phyloP scores from a whole-genome alignment of 257 asterid genomes.

The Solanum chmielewskii region DNA sequence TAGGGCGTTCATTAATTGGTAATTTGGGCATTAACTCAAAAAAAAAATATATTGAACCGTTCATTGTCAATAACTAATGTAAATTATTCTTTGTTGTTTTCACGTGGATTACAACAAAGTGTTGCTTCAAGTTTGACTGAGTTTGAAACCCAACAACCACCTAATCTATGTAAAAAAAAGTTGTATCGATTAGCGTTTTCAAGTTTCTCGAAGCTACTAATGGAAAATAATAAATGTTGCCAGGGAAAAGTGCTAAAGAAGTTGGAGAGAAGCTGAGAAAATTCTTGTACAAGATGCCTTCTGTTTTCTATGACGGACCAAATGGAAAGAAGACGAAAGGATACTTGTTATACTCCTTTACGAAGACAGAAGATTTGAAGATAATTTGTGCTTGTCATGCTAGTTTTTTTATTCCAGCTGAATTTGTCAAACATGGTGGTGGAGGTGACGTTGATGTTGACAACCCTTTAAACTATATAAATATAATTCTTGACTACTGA shows the following conservation, averaged over 20 bases:
- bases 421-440: slow-evolving; percentile 72
- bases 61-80: slow-evolving; percentile 38
- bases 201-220: not conserved
- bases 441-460: slow-evolving; percentile 33
- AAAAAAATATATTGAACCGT: too few species aligned
- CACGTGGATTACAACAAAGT: slow-evolving; percentile 33
- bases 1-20: too few species aligned
- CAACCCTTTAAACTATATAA: slow-evolving; percentile 63
- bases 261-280: slow-evolving; percentile 5
- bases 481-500: slow-evolving; percentile 9
- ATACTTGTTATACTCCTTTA: slow-evolving; percentile 40
- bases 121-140: slow-evolving; percentile 42
- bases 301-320: slow-evolving; percentile 37
- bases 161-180: not conserved
- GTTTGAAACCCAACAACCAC: slow-evolving; percentile 13
- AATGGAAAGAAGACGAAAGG: slow-evolving; percentile 45
- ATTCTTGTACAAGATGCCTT: slow-evolving; percentile 38
- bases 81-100: slow-evolving; percentile 3
- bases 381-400: slow-evolving; percentile 85
- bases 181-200: not conserved
- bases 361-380: slow-evolving; percentile 54
- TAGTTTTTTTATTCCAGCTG: slow-evolving; percentile 50
- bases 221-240: not conserved
- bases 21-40: too few species aligned
- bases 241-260: not conserved